Conservation (phyloP, 257 asterid genomes). For the Solanum neorickii region DNA sequence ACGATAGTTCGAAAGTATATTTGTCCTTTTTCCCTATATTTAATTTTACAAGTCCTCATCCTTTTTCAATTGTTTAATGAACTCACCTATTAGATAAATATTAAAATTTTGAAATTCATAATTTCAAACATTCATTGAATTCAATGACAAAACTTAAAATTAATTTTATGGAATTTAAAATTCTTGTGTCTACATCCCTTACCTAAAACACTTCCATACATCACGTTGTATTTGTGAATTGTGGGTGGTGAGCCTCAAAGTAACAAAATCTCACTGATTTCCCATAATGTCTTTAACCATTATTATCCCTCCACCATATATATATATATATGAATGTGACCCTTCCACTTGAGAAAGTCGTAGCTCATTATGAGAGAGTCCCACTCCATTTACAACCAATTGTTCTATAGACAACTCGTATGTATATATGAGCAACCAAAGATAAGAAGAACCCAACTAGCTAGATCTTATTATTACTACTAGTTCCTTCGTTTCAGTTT, state of each 20-base stretch:
- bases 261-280: not conserved
- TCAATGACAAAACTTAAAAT: not conserved
- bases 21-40: not conserved
- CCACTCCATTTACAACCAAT: not conserved
- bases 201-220: not conserved
- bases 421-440: not conserved
- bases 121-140: not conserved
- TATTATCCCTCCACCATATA: not conserved
- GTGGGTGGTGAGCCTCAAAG: not conserved
- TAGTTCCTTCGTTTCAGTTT: not conserved
- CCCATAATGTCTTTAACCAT: not conserved
- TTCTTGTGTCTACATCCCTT: not conserved
- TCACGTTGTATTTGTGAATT: not conserved
- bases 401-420: not conserved
- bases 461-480: not conserved
- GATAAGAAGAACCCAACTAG: not conserved
- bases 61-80: not conserved
- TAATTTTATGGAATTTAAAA: not conserved
- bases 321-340: not conserved
- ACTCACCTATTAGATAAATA: not conserved
- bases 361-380: not conserved
- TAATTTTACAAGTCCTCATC: not conserved
- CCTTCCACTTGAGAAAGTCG: not conserved
- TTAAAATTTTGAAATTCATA: not conserved
- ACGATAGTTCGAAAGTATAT: too few species aligned